phyloP scores from a whole-genome alignment of 805 yeast species.

The Saccharomyces cerevisiae region DNA sequence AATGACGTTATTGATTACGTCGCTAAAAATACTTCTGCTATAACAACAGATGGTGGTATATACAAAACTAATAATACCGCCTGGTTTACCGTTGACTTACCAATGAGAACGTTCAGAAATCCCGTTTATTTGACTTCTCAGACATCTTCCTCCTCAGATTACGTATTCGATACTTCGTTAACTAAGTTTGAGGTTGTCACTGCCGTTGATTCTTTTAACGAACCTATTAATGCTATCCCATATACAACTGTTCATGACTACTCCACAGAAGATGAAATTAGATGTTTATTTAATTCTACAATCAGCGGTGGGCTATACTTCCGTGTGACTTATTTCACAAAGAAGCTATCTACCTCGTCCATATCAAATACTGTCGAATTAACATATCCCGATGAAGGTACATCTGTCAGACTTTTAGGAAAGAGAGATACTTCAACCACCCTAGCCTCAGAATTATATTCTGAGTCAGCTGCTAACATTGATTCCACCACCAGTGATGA shows the following conservation, averaged over 20 bases:
- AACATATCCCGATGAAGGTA: constrained; percentile 2
- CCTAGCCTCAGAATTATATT: constrained; percentile 6
- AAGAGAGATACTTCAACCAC: constrained; percentile 10
- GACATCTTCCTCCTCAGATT: constrained; percentile 9
- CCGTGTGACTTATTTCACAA: constrained; percentile 20
- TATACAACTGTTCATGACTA: constrained; percentile 19
- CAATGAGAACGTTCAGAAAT: constrained; percentile 13
- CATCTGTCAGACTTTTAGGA: background rate
- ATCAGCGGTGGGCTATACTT: constrained; percentile 25
- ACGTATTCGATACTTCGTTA: constrained; percentile 12
- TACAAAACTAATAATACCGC: constrained; percentile 16
- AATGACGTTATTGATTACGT: constrained; percentile 15
- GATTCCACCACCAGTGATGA: constrained; percentile 2
- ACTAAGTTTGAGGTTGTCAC: constrained; percentile 20
- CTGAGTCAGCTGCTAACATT: constrained; percentile 5
- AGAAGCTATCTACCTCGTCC: constrained; percentile 5
- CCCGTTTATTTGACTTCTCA: constrained; percentile 16
- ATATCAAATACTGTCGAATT: constrained; percentile 14
- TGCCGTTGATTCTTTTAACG: constrained; percentile 19
- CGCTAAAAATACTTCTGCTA: constrained; percentile 10
- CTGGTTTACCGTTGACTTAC: constrained; percentile 26
- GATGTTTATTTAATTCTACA: constrained; percentile 15
- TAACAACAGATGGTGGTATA: constrained; percentile 23
- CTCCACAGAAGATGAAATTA: constrained; percentile 18
- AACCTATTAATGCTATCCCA: constrained; percentile 18